A percentile compares a stretch with the other conserved stretches of the same genome.
These are phyloP conservation scores for Apiospora aurea DNA, from an alignment of 2,329 filamentous ascomycete genomes.

Conservation along the genomic window DNA sequence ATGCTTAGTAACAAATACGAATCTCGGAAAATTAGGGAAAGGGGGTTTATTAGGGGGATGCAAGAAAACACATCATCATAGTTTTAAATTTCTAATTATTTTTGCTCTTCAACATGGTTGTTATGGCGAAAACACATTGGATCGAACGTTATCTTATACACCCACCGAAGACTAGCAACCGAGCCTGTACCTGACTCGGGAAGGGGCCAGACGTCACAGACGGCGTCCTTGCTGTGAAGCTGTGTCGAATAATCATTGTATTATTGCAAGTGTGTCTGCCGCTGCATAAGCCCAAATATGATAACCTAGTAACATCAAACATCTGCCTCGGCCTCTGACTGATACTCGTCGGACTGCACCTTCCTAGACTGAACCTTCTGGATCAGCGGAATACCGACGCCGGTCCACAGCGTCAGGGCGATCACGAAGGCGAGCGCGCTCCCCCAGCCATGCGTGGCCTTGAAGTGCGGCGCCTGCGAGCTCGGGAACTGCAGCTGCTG, in stretches of 20 bases:
- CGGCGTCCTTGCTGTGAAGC: neutral
- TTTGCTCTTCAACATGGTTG: too few species aligned
- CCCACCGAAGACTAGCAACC: too few species aligned
- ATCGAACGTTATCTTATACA: too few species aligned
- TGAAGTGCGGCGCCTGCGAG: constrained; percentile 45
- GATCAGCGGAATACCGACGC: constrained; percentile 27
- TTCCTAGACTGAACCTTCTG: constrained; percentile 33
- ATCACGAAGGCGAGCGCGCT: constrained; percentile 30
- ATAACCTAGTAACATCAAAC: neutral
- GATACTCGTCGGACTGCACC: constrained; percentile 2
- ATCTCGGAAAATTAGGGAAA: too few species aligned
- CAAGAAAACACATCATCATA: too few species aligned
- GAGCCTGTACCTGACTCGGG: too few species aligned
- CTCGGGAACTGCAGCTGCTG: constrained; percentile 48
- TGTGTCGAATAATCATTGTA: neutral
- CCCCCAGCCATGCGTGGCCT: constrained; percentile 45
- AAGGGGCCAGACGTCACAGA: too few species aligned
- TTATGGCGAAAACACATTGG: too few species aligned
- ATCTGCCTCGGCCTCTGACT: constrained; percentile 5
- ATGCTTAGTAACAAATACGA: too few species aligned
- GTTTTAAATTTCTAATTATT: too few species aligned
- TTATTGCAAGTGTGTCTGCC: neutral
- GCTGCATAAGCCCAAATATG: neutral
- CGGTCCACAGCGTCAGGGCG: constrained; percentile 29
- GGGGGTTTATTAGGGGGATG: too few species aligned